Base-by-base conservation (phyloP, 2,329 filamentous ascomycete species). In the Penicillium sp. region DNA sequence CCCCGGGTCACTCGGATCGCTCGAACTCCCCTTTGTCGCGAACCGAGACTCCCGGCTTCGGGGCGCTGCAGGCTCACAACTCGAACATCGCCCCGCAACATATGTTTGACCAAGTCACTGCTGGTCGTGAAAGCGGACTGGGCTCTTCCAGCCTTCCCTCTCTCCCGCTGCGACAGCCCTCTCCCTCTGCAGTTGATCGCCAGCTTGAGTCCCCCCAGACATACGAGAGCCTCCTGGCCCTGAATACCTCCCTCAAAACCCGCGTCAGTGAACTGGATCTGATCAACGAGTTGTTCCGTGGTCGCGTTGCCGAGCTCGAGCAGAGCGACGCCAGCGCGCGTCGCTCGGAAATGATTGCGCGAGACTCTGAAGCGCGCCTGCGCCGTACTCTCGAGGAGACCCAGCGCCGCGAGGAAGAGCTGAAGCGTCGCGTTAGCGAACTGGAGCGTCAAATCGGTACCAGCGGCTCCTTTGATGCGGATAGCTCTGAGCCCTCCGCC, bases 261-360 rank as follows among this genome's bases (percentile, higher is more conserved):
- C 88, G 95, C 43, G 94, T 99, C 36, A 95, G 89, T 67, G 95
- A 99, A 75, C 84, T 99, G 24, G 95, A 99, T 73, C 85, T 99
- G 54, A 97, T 99, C 80, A 97, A 93, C 69, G 89, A 90, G 71
- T 81, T 93, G 46, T 92, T 92, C 75, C 83, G 88, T 52, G 88
- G 88, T 39, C 85, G 89, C 11, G 87, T 97, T 41, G 76, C 87
- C 73, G 83, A 95, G 72, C 82, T 95, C 13, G 91, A 96, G 72
- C 85, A 88, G 66, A 89, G 89, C 70, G 90, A 94, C 71, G 85
- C 85, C 50, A 87, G 84, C 50, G 85, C 89, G 54, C 79, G 88
- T 70, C 78, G 87, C 70, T 82, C 85, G 64, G 78, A 87, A 77
- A 78, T 82, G 73, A 77, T 81, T 66, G 78, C 79, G 56, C 78